Evolutionary conservation across 1,139 yeast genomes (phyloP).

Genomic region (Blastobotrys capitulatus): DNA sequence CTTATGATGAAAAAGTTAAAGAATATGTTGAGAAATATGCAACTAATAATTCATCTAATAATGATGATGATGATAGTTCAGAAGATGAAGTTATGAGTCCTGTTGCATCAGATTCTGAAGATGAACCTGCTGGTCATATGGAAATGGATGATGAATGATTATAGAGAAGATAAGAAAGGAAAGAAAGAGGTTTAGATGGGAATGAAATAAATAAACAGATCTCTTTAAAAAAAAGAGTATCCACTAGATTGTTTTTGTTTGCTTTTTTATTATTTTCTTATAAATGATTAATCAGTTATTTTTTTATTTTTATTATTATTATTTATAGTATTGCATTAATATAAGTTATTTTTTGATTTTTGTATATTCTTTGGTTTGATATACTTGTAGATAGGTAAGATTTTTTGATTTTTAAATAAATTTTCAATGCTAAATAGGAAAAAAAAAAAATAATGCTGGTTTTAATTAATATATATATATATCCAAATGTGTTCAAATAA

Average conservation of each 20-base stretch:
- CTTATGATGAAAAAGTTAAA: slow-evolving; percentile 65
- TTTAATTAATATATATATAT: no score
- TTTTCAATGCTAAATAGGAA: no score
- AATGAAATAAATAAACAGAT: no score
- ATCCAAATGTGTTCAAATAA: no score
- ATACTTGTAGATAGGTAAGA: no score
- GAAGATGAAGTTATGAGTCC: slow-evolving; percentile 40
- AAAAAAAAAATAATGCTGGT: no score
- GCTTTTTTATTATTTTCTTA: not conserved
- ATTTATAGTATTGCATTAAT: not conserved
- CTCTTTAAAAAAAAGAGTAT: no score
- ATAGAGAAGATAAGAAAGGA: not conserved
- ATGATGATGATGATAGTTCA: slow-evolving; percentile 35
- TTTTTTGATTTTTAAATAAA: no score
- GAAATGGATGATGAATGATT: slow-evolving; percentile 25
- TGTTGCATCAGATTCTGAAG: slow-evolving; percentile 41
- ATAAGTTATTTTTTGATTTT: not conserved
- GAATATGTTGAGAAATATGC: slow-evolving; percentile 75
- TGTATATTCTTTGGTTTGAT: not conserved
- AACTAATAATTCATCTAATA: slow-evolving; percentile 37
- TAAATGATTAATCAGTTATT: no score
- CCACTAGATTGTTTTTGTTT: not conserved
- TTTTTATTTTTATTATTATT: not conserved
- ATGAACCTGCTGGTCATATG: slow-evolving; percentile 41
- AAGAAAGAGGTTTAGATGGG: not conserved